Evolutionary conservation across 75 land plant species (phyloP).

Genomic region (Picea glauca): DNA sequence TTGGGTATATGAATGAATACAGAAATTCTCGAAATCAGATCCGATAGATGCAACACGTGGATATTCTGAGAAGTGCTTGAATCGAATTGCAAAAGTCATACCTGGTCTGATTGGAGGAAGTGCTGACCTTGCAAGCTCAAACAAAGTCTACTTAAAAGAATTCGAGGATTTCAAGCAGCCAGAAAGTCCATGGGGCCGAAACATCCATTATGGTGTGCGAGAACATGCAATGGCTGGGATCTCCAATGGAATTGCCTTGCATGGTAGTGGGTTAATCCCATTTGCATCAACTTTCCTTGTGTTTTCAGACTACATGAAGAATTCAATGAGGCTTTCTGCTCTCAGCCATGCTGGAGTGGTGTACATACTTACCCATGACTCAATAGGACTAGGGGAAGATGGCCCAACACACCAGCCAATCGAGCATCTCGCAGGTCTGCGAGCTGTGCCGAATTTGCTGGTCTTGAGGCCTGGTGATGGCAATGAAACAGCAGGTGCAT

Average conservation of each 20-base stretch:
- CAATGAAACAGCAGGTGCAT: constrained; percentile 76
- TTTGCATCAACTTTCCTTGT: constrained; percentile 84
- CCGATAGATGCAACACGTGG: constrained; percentile 82
- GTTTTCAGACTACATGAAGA: constrained; percentile 93
- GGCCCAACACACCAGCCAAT: constrained; percentile 95
- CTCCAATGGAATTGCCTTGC: constrained; percentile 81
- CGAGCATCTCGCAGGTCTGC: constrained; percentile 74
- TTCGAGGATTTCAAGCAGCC: constrained; percentile 52
- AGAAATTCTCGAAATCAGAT: constrained; percentile 43
- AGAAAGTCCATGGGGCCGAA: constrained; percentile 61
- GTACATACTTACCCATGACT: constrained; percentile 81
- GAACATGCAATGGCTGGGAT: constrained; percentile 96
- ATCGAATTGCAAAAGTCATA: constrained; percentile 56
- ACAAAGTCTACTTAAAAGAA: constrained; percentile 68
- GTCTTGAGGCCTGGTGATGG: constrained; percentile 90
- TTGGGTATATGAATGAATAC: constrained; percentile 1
- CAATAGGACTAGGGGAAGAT: constrained; percentile 93
- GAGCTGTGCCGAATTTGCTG: constrained; percentile 70
- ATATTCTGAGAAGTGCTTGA: constrained; percentile 68
- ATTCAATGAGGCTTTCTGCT: constrained; percentile 78
- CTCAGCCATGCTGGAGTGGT: constrained; percentile 71
- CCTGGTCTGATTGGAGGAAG: constrained; percentile 88
- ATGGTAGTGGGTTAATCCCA: constrained; percentile 78
- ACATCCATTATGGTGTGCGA: constrained; percentile 78
- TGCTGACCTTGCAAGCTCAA: constrained; percentile 90